A percentile compares a stretch with the other conserved stretches of the same genome.
Evolutionary conservation across 2,329 filamentous ascomycete species (phyloP).

Genomic region (Dactylonectria macrodidyma): DNA sequence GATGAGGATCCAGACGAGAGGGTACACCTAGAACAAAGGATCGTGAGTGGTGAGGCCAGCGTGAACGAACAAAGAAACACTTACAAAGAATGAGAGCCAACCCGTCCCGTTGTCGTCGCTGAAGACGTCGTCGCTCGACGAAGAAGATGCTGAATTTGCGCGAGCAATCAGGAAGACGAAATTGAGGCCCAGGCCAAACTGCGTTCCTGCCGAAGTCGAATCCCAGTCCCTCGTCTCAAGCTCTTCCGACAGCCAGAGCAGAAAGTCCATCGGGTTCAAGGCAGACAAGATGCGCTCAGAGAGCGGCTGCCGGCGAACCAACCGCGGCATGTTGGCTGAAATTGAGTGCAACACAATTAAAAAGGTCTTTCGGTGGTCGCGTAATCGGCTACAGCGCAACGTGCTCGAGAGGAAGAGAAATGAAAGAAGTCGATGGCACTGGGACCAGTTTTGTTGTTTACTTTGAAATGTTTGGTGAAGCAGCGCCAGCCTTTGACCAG

Average conservation of each 20-base stretch:
- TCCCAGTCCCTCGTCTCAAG: constrained; percentile 94
- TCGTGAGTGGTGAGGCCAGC: constrained; percentile 29
- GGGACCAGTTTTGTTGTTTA: constrained; percentile 46
- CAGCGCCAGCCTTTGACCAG: constrained; percentile 39
- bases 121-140: constrained; percentile 85
- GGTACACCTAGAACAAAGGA: constrained; percentile 68
- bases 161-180: constrained; percentile 85
- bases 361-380: constrained; percentile 14
- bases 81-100: constrained; percentile 73
- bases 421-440: constrained; percentile 7
- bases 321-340: constrained; percentile 72
- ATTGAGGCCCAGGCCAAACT: constrained; percentile 84
- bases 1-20: constrained; percentile 79
- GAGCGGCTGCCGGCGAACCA: constrained; percentile 87
- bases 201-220: constrained; percentile 81
- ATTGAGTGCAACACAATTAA: constrained; percentile 1
- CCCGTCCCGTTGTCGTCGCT: constrained; percentile 76
- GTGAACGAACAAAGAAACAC: constrained; percentile 44
- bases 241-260: constrained; percentile 93
- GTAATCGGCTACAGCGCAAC: constrained; percentile 10
- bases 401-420: constrained; percentile 14
- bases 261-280: constrained; percentile 89
- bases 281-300: constrained; percentile 84
- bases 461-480: constrained; percentile 43
- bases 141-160: constrained; percentile 76